These are phyloP conservation scores for Brettanomyces naardenensis DNA, from an alignment of 805 yeast species.

Conservation along the genomic window DNA sequence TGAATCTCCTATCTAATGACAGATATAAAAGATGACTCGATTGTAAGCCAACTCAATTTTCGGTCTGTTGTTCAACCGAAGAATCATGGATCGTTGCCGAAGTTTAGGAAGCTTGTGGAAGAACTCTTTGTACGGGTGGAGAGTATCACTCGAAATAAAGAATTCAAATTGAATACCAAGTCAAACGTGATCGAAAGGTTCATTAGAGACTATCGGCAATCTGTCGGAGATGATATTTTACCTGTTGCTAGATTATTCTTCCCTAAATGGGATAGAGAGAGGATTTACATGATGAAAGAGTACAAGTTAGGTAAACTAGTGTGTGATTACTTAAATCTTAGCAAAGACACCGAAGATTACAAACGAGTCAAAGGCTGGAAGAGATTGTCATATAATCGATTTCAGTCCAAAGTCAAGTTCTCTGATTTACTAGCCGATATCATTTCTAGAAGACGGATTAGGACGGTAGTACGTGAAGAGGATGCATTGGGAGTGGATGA, in stretches of 20 bases:
- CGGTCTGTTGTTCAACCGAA: constrained; percentile 17
- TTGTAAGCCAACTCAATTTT: neutral
- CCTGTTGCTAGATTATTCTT: constrained; percentile 57
- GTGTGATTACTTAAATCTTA: constrained; percentile 45
- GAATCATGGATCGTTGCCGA: constrained; percentile 34
- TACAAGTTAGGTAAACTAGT: constrained; percentile 44
- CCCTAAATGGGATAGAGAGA: constrained; percentile 52
- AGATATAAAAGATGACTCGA: too few species aligned
- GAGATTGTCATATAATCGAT: constrained; percentile 25
- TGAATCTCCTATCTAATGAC: too few species aligned
- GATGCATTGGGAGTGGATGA: constrained; percentile 35
- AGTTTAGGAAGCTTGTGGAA: constrained; percentile 31
- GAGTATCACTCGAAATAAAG: constrained; percentile 18
- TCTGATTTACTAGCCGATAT: constrained; percentile 42
- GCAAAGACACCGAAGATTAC: constrained; percentile 56
- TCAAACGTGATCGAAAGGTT: constrained; percentile 27
- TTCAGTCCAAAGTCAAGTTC: constrained; percentile 33
- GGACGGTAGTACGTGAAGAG: neutral
- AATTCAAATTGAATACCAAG: constrained; percentile 7
- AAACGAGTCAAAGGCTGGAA: constrained; percentile 41
- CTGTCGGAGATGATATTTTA: constrained; percentile 55
- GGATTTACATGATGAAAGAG: constrained; percentile 57
- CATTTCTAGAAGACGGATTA: constrained; percentile 40
- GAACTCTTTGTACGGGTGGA: constrained; percentile 35
- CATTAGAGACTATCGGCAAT: constrained; percentile 40